Percentiles rank a stretch among this genome's conserved stretches.
Evolutionary conservation across 2,329 filamentous ascomycete species (phyloP).

Genomic region (Calonectria hawksworthii): DNA sequence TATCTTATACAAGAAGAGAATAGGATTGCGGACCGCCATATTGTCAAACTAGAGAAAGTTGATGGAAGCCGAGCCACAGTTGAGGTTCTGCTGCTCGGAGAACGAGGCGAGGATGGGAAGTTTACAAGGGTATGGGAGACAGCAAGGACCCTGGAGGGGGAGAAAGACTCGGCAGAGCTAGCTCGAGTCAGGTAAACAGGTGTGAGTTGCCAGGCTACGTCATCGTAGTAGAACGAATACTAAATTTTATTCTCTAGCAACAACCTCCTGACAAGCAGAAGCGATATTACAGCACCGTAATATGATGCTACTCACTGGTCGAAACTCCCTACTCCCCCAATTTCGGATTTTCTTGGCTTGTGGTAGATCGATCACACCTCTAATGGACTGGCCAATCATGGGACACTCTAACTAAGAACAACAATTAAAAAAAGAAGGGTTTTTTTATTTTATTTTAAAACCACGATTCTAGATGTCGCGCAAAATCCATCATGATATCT

Average conservation of each 20-base stretch:
- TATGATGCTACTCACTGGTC: too few relatives aligned
- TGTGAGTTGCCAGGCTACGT: neutral
- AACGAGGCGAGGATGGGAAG: neutral
- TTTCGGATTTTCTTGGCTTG: too few relatives aligned
- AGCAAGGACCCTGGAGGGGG: neutral
- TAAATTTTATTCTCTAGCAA: neutral
- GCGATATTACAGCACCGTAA: neutral
- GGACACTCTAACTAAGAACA: too few relatives aligned
- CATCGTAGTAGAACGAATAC: neutral
- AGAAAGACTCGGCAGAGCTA: neutral
- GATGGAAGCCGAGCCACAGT: neutral
- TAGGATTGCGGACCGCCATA: neutral
- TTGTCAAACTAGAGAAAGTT: neutral
- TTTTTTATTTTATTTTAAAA: too few relatives aligned
- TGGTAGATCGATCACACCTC: too few relatives aligned
- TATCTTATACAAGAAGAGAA: neutral
- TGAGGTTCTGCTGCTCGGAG: neutral
- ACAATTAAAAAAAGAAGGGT: too few relatives aligned
- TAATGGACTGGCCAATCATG: too few relatives aligned
- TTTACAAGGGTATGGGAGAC: neutral
- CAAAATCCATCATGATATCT: too few relatives aligned
- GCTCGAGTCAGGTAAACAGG: neutral
- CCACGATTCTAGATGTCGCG: too few relatives aligned
- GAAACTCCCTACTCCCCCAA: too few relatives aligned
- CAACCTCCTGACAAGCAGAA: neutral